Evolutionary conservation across 495 filamentous ascomycete species (phyloP).

Genomic region (Penicillium desertorum): DNA sequence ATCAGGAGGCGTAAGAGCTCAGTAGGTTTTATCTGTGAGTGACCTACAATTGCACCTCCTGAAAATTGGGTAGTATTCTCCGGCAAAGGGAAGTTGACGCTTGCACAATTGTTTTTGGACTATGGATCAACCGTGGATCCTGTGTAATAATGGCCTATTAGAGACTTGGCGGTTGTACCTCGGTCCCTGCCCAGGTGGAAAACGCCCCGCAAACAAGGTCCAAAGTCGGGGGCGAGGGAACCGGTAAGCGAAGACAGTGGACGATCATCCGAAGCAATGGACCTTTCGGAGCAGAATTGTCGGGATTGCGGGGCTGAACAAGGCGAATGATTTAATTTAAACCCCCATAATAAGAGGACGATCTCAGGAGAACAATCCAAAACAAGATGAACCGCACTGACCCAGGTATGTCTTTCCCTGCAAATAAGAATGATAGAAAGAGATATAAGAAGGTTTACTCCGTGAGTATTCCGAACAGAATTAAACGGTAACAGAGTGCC

Average conservation of each 20-base stretch:
- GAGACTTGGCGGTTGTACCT: conserved; percentile 16
- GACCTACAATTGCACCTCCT: conserved; percentile 16
- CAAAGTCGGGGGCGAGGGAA: conserved; percentile 9
- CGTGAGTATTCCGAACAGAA: background rate
- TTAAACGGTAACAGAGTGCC: background rate
- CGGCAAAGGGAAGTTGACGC: conserved; percentile 7
- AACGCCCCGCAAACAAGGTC: conserved; percentile 15
- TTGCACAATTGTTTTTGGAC: conserved; percentile 21
- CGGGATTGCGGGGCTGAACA: conserved; percentile 14
- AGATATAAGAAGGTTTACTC: background rate
- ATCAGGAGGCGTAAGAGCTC: background rate
- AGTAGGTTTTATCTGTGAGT: background rate
- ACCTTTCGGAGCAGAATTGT: conserved; percentile 9
- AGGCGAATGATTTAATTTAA: conserved; percentile 13
- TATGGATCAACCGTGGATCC: conserved; percentile 26
- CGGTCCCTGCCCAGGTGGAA: conserved; percentile 19
- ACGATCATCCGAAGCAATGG: conserved; percentile 17
- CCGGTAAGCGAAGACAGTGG: conserved; percentile 3
- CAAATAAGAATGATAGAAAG: background rate
- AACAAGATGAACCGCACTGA: conserved; percentile 12
- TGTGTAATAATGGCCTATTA: conserved; percentile 17
- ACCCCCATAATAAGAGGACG: conserved; percentile 12
- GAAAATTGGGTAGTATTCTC: conserved; percentile 26
- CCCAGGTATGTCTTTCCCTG: background rate
- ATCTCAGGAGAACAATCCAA: conserved; percentile 10